Evolutionary conservation across 345 rosid genomes (phyloP).

Genomic region (Corchorus capsularis): DNA sequence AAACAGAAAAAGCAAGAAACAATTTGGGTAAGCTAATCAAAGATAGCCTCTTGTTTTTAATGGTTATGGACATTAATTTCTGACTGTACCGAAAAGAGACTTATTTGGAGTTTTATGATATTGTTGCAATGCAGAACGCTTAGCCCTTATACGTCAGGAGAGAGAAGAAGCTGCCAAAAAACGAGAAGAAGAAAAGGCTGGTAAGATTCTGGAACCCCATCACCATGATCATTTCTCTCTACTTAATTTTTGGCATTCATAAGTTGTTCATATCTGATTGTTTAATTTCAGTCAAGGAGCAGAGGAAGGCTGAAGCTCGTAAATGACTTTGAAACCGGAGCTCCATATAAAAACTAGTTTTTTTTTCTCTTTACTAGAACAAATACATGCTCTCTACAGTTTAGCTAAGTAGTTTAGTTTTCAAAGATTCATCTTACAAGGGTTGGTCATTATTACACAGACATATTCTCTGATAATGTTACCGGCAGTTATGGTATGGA

Average conservation of each 20-base stretch:
- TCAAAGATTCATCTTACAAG: background rate
- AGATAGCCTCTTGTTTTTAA: no score
- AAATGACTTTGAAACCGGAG: constrained; percentile 39
- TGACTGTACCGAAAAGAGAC: background rate
- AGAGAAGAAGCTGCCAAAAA: constrained; percentile 70
- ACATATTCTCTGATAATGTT: background rate
- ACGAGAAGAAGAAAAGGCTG: constrained; percentile 64
- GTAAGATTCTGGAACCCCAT: no score
- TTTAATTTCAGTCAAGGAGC: constrained; percentile 61
- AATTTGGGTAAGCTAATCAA: constrained; percentile 49
- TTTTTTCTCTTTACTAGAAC: no score
- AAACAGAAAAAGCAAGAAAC: constrained; percentile 70
- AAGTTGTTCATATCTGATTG: no score
- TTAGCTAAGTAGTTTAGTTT: constrained; percentile 10
- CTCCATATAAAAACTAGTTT: no score
- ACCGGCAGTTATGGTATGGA: no score
- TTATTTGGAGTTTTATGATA: background rate
- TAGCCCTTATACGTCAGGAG: constrained; percentile 63
- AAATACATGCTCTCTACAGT: background rate
- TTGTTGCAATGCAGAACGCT: constrained; percentile 57
- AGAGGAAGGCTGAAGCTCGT: constrained; percentile 62
- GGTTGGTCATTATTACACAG: background rate
- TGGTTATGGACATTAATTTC: background rate
- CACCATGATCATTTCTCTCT: no score
- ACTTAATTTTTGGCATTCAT: no score